phyloP scores from a whole-genome alignment of 1,284 basidiomycete species.

The Rhodotorula sp. region DNA sequence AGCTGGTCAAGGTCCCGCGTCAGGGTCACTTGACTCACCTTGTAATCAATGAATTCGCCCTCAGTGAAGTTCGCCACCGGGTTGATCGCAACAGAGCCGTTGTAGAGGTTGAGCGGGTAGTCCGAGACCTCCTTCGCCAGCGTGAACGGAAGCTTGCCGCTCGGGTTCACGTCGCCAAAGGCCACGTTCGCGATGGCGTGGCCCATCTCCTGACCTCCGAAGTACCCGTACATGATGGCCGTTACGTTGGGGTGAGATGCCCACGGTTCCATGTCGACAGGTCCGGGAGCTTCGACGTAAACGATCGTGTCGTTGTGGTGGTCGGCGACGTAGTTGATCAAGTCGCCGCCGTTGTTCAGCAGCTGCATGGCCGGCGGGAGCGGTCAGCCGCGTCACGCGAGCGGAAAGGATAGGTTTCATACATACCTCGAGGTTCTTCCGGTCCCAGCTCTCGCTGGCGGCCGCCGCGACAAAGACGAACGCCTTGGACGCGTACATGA shows the following conservation, averaged over 20 bases:
- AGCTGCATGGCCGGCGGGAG: constrained; percentile 3
- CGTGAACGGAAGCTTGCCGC: constrained; percentile 53
- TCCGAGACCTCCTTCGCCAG: constrained; percentile 63
- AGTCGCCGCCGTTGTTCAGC: constrained; percentile 38
- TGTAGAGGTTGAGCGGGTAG: constrained; percentile 52
- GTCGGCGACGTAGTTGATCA: constrained; percentile 48
- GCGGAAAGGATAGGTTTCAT: background rate
- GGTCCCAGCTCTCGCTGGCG: constrained; percentile 34
- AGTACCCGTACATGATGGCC: constrained; percentile 42
- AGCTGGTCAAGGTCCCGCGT: background rate
- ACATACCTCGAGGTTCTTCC: constrained; percentile 30
- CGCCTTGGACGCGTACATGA: constrained; percentile 22
- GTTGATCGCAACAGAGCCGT: constrained; percentile 20
- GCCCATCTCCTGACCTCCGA: constrained; percentile 45
- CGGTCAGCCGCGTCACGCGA: no score
- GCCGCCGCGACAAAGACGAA: constrained; percentile 37
- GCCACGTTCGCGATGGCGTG: constrained; percentile 46
- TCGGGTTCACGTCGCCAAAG: constrained; percentile 56
- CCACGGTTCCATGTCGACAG: constrained; percentile 36
- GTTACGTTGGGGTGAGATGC: constrained; percentile 38
- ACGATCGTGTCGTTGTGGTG: constrained; percentile 71
- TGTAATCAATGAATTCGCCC: constrained; percentile 59
- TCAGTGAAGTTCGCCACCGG: constrained; percentile 47
- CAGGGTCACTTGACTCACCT: background rate
- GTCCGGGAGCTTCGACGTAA: constrained; percentile 55